A percentile compares a stretch with the other conserved stretches of the same genome.
Evolutionary conservation across 345 rosid genomes (phyloP).

Genomic region (Arabis alpina): DNA sequence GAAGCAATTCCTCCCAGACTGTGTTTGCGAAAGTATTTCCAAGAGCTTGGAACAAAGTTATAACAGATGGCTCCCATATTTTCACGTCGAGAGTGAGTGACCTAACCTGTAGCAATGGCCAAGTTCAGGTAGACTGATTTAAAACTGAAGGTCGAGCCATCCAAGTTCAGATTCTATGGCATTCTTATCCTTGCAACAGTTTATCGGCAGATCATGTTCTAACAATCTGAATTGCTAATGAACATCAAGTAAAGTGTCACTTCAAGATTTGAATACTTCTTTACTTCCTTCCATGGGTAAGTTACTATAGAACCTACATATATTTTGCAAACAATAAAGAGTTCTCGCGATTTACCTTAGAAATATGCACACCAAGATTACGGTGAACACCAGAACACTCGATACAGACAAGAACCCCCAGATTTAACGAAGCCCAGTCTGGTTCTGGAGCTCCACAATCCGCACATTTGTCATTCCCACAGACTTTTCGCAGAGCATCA

Average conservation of each 20-base stretch:
- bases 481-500: constrained; percentile 71
- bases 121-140: constrained; percentile 18
- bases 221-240: constrained; percentile 26
- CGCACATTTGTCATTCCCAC: constrained; percentile 96
- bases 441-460: constrained; percentile 99
- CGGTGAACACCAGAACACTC: constrained; percentile 99
- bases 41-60: constrained; percentile 90
- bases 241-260: constrained; percentile 18
- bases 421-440: constrained; percentile 99
- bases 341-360: constrained; percentile 62
- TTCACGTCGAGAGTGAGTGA: constrained; percentile 98
- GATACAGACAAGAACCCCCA: constrained; percentile 96
- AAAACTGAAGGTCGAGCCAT: constrained; percentile 14
- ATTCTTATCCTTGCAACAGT: constrained; percentile 9
- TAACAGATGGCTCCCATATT: constrained; percentile 98
- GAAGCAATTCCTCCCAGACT: constrained; percentile 97
- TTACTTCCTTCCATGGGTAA: neutral
- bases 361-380: constrained; percentile 96
- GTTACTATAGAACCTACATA: constrained; percentile 5
- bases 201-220: neutral
- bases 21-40: constrained; percentile 92
- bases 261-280: constrained; percentile 23
- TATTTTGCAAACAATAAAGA: constrained; percentile 1
- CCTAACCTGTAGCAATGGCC: constrained; percentile 70
- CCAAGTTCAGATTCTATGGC: constrained; percentile 21